Evolutionary conservation across 2,329 filamentous ascomycete species (phyloP), one percentile per base, ranked within the genome.

Genomic region (Aspergillus sp.): DNA sequence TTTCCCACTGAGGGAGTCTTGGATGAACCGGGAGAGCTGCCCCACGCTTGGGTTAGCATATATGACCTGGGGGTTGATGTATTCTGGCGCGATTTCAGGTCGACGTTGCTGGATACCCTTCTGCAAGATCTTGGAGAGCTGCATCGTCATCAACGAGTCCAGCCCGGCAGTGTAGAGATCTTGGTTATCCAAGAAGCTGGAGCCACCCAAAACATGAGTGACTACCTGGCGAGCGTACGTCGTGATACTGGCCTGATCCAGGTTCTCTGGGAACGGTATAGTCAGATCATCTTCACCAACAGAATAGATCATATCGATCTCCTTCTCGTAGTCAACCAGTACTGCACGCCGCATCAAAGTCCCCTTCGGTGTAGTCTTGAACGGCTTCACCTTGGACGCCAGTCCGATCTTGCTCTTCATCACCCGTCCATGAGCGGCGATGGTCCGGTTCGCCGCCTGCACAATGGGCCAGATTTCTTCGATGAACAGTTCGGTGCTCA

Each of bases 381-480:
- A 59, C 3, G 57, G 57, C 2, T 52, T 33, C 2, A n/a, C 27
- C 14, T 37, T 43, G 11, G 52, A 54, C 6, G 57, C 35, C 0
- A 59, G 17, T 6, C 55, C 44, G 6, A 59, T 27, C n/a, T 56
- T 45, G 27, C 52, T 52, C 3, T 49, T 48, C 17, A 48, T 15
- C 33, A 59, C 52, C 7, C 53, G 57, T 9, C 57, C 53, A 12
- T 59, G 43, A 6, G 43, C 43, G 12, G 54, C 46, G 1, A 52
- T 50, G n/a, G 47, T 39, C 14, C 31, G 8, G 27, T 59, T 59
- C 8, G 54, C 57, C 4, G 40, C 47, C 27, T 59, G 52, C 5
- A 59, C 31, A 23, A 44, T 50, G 3, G 57, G 57, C 57, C 57
- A 59, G 8, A 59, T 17, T 6, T 53, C 35, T 17, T 59, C 57